phyloP scores from a whole-genome alignment of 2,329 filamentous ascomycete genomes.

The Penicillium sp. region DNA sequence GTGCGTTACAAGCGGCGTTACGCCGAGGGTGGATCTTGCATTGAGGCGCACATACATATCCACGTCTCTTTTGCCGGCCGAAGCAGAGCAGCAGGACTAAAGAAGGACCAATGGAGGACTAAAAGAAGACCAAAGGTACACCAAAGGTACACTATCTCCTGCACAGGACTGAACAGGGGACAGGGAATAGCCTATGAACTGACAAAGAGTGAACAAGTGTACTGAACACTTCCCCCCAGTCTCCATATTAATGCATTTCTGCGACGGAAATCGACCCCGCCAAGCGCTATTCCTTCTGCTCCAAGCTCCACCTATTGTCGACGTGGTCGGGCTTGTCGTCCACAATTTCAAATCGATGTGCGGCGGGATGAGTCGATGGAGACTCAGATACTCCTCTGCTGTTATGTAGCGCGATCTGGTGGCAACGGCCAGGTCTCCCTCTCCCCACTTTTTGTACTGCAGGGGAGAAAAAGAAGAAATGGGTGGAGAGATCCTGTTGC shows the following conservation, averaged over 20 bases:
- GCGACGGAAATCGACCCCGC: not conserved
- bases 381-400: not conserved
- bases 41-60: not conserved
- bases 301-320: slow-evolving; percentile 1
- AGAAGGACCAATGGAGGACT: too few relatives aligned
- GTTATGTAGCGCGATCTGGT: slow-evolving; percentile 19
- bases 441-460: slow-evolving; percentile 10
- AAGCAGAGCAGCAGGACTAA: too few relatives aligned
- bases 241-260: not conserved
- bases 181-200: not conserved
- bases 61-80: not conserved
- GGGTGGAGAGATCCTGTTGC: not conserved
- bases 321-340: slow-evolving; percentile 12
- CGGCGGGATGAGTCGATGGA: not conserved
- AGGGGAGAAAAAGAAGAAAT: slow-evolving; percentile 4
- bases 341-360: slow-evolving; percentile 5
- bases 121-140: too few relatives aligned
- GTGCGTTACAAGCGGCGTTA: slow-evolving; percentile 13
- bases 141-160: too few relatives aligned
- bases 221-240: not conserved
- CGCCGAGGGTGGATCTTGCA: slow-evolving; percentile 3
- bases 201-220: not conserved
- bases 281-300: not conserved
- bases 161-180: not conserved
- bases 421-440: slow-evolving; percentile 18